Evolutionary conservation across 148 eudicot genomes (phyloP), one percentile per base, ranked within the genome.

Genomic region (Fallopia convolvulus): DNA sequence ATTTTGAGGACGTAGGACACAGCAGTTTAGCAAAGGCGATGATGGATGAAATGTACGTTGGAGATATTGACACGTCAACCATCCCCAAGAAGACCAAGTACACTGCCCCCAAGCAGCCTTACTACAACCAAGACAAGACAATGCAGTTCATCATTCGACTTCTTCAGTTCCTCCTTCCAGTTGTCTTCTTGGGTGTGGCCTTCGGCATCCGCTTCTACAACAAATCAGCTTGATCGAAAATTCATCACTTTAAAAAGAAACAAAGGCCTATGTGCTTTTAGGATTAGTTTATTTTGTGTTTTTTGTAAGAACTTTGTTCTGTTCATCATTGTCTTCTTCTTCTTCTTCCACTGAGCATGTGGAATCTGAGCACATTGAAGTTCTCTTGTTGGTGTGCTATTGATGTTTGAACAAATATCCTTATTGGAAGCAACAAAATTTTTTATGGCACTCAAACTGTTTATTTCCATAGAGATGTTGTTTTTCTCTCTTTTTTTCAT

Each of bases 1-100:
- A 92, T 81, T 94, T 94, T 71, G 98, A 93, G 85, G 98, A 91
- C 79, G 89, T 93, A 11, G 97, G 97, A 60, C 98, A 93, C 83
- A 93, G 98, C 79, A 80, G 83, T 70, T 83, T 88, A 3, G 98
- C 98, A 10, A 87, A 85, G 83, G 88, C 92, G 39, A 91, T 87
- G 92, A 76, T 93, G 96, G 93, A 85, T 14, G 93, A 90, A 71
- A 84, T 78, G 83, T 89, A 87, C 23, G 87, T 93, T 8, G 98
- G 98, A 9, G 89, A 90, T 70, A 82, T 93, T 49, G 91, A 93
- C 80, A 47, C 86, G 41, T 80, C 89, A 8, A 87, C 87, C 42
- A 83, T 93, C 68, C 93, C 98, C 58, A 97, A 94, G 85, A 73
- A 73, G 55, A 36, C 41, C 32, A 73, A 73, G 55, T 87, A 88